phyloP scores from a whole-genome alignment of 2,329 filamentous ascomycete genomes.

The Penicillium verrucosum region DNA sequence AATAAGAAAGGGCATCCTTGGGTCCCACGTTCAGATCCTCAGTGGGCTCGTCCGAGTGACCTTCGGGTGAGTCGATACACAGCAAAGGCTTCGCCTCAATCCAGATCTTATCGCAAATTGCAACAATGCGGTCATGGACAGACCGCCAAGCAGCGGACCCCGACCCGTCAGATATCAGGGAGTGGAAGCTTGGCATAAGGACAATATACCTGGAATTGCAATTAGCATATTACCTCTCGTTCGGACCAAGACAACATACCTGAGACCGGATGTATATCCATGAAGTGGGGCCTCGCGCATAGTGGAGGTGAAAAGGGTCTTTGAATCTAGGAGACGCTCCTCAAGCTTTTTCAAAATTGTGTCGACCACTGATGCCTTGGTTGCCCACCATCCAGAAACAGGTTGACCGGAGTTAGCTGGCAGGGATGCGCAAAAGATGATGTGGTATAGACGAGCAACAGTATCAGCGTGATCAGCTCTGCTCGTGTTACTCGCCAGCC shows the following conservation, averaged over 20 bases:
- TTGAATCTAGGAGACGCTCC: conserved; percentile 60
- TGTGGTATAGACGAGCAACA: conserved; percentile 70
- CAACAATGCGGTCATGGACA: conserved; percentile 52
- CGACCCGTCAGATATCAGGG: conserved; percentile 28
- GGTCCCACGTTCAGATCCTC: conserved; percentile 72
- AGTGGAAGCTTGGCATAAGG: conserved; percentile 41
- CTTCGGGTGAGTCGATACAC: conserved; percentile 93
- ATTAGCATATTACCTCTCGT: not conserved
- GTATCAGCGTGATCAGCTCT: conserved; percentile 92
- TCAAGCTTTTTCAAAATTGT: conserved; percentile 62
- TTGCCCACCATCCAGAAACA: conserved; percentile 30
- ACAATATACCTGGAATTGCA: conserved; percentile 46
- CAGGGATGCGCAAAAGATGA: conserved; percentile 61
- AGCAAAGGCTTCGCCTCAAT: conserved; percentile 69
- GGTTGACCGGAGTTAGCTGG: conserved; percentile 27
- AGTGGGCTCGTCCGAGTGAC: conserved; percentile 58
- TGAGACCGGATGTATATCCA: conserved; percentile 65
- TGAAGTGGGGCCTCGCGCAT: conserved; percentile 66
- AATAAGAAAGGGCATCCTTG: conserved; percentile 90
- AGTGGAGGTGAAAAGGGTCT: conserved; percentile 63
- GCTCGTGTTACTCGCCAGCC: conserved; percentile 58
- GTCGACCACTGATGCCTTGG: conserved; percentile 52
- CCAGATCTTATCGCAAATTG: conserved; percentile 71
- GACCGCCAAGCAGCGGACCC: conserved; percentile 29
- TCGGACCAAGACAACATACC: conserved; percentile 40